A percentile compares a stretch with the other conserved stretches of the same genome.
These are phyloP conservation scores for Cystofilobasidium ferigula DNA, from an alignment of 768 basidiomycete species.

Conservation along the genomic window DNA sequence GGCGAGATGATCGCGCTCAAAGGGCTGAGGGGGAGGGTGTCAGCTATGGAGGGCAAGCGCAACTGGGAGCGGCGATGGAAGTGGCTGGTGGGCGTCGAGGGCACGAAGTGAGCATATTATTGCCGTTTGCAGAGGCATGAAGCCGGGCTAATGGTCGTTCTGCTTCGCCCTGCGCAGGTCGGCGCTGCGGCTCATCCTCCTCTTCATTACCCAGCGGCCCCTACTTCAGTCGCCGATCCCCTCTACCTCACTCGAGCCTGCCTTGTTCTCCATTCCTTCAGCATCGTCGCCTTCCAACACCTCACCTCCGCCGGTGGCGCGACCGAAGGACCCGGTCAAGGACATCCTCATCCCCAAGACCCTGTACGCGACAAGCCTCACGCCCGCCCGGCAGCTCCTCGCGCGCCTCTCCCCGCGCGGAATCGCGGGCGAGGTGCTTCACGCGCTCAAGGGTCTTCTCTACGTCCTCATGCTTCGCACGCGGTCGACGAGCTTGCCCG, in stretches of 20 bases:
- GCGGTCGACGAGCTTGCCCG: slow-evolving; percentile 1
- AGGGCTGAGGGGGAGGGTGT: neutral
- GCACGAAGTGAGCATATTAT: slow-evolving; percentile 17
- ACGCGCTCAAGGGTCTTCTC: slow-evolving; percentile 16
- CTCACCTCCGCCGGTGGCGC: neutral
- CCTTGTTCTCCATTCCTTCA: neutral
- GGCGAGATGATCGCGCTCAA: slow-evolving; percentile 23
- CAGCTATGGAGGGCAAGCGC: neutral
- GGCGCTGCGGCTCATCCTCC: slow-evolving; percentile 18
- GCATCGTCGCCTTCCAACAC: neutral
- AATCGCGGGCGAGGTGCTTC: slow-evolving; percentile 14
- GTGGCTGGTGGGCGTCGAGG: slow-evolving; percentile 20
- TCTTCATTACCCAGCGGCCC: slow-evolving; percentile 18
- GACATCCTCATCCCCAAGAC: slow-evolving; percentile 23
- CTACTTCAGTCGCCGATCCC: slow-evolving; percentile 9
- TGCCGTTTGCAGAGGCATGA: neutral
- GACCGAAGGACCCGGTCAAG: slow-evolving; percentile 19
- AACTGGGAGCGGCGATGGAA: slow-evolving; percentile 14
- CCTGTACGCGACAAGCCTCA: slow-evolving; percentile 5
- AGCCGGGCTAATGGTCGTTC: neutral
- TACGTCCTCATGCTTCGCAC: slow-evolving; percentile 19
- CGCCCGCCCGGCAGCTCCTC: slow-evolving; percentile 5
- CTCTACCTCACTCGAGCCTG: slow-evolving; percentile 3
- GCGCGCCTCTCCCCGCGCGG: neutral
- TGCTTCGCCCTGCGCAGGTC: slow-evolving; percentile 5